These are phyloP conservation scores for Hemisphaericaspora xylofermentans DNA, from an alignment of 1,139 yeast species.

Conservation along the genomic window DNA sequence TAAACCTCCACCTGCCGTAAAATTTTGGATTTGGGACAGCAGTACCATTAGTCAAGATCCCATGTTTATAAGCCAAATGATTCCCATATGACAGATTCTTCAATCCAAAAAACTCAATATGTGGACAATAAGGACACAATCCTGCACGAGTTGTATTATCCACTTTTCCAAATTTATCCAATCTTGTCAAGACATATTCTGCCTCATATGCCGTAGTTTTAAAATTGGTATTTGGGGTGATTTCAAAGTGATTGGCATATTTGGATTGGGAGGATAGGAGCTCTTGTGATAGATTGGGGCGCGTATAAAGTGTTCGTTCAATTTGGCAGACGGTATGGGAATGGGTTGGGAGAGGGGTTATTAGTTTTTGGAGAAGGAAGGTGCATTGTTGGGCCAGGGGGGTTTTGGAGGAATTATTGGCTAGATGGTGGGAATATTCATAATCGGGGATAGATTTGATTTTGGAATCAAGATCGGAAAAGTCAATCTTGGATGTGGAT, in stretches of 20 bases:
- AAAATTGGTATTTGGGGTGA: conserved; percentile 13
- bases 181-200: conserved; percentile 15
- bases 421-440: conserved; percentile 9
- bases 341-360: conserved; percentile 10
- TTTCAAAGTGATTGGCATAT: conserved; percentile 8
- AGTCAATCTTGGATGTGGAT: conserved; percentile 9
- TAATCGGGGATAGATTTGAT: conserved; percentile 12
- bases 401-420: conserved; percentile 6
- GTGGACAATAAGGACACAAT: conserved; percentile 33
- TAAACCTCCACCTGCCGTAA: conserved; percentile 13
- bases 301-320: conserved; percentile 11
- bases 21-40: conserved; percentile 21
- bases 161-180: conserved; percentile 12
- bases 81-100: conserved; percentile 35
- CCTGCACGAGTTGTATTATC: conserved; percentile 23
- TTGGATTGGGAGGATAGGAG: conserved; percentile 2
- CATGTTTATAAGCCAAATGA: conserved; percentile 37
- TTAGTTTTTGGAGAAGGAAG: conserved; percentile 11
- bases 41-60: conserved; percentile 32
- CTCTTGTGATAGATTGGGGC: conserved; percentile 9
- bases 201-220: conserved; percentile 16
- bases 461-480: conserved; percentile 6
- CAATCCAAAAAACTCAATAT: conserved; percentile 30
- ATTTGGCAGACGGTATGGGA: conserved; percentile 9
- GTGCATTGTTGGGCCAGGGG: conserved; percentile 12